Percentiles rank a stretch among this genome's conserved stretches.
Evolutionary conservation across 2,329 filamentous ascomycete species (phyloP).

Genomic region (Zelopaecilomyces penicillatus): DNA sequence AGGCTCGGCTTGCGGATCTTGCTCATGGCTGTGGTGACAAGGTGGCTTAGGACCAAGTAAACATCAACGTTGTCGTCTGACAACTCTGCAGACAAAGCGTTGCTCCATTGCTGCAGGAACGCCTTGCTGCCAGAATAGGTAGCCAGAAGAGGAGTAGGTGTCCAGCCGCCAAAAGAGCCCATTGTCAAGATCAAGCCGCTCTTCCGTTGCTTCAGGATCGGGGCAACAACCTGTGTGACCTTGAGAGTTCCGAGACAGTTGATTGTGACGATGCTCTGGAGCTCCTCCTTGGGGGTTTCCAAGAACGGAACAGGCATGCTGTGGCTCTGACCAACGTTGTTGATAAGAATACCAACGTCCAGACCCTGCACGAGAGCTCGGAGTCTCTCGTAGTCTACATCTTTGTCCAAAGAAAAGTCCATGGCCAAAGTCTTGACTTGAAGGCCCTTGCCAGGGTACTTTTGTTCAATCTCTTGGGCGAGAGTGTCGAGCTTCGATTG

Average conservation of each 20-base stretch:
- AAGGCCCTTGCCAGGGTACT: constrained; percentile 52
- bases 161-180: constrained; percentile 90
- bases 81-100: constrained; percentile 74
- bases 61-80: constrained; percentile 74
- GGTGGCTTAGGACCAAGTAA: constrained; percentile 84
- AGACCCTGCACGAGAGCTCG: constrained; percentile 60
- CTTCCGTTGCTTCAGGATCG: constrained; percentile 75
- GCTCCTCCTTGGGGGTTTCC: constrained; percentile 68
- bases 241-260: constrained; percentile 89
- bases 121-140: constrained; percentile 98
- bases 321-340: constrained; percentile 95
- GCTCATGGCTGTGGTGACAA: constrained; percentile 94
- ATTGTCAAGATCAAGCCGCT: constrained; percentile 89
- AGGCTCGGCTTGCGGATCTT: constrained; percentile 77
- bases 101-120: constrained; percentile 95
- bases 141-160: constrained; percentile 84
- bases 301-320: constrained; percentile 85
- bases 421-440: constrained; percentile 76
- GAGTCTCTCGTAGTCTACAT: constrained; percentile 71
- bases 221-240: constrained; percentile 76
- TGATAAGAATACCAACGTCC: constrained; percentile 81
- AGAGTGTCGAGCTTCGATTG: constrained; percentile 78
- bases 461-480: constrained; percentile 63
- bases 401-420: constrained; percentile 78
- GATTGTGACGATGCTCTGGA: constrained; percentile 86